Conservation (phyloP, 2,329 filamentous ascomycete species). For the Ophiostoma sp. region DNA sequence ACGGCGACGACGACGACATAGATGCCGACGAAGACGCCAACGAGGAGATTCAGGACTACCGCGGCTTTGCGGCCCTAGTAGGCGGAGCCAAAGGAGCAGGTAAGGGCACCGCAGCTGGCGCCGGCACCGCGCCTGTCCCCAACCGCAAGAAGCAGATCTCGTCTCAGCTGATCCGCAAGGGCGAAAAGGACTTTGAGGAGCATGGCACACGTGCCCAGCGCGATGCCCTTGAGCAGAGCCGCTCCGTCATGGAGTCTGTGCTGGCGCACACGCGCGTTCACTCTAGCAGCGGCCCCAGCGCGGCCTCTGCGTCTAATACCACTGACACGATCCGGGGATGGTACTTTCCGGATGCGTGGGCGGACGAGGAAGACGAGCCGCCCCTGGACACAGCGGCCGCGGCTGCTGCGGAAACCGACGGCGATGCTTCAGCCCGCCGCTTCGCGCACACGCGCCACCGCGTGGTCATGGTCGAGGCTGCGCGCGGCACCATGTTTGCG, state of each 20-base stretch:
- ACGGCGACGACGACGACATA: slow-evolving; percentile 28
- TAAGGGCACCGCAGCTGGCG: background rate
- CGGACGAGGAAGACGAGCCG: slow-evolving; percentile 24
- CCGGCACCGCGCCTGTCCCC: background rate
- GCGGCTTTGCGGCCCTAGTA: slow-evolving; percentile 54
- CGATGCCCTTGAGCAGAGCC: slow-evolving; percentile 69
- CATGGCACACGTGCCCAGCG: slow-evolving; percentile 82
- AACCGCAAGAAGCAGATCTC: slow-evolving; percentile 47
- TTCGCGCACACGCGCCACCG: slow-evolving; percentile 39
- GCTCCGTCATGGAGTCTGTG: slow-evolving; percentile 83
- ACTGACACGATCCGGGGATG: slow-evolving; percentile 63
- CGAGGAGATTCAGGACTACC: slow-evolving; percentile 73
- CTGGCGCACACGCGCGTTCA: slow-evolving; percentile 73
- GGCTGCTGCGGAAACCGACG: slow-evolving; percentile 10
- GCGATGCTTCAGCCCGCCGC: slow-evolving; percentile 20
- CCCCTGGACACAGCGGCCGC: background rate
- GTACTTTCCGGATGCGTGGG: slow-evolving; percentile 63
- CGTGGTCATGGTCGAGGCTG: slow-evolving; percentile 63
- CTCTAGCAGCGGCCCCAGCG: slow-evolving; percentile 35
- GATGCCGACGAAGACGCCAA: slow-evolving; percentile 27
- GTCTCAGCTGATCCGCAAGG: slow-evolving; percentile 71
- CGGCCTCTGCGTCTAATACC: background rate
- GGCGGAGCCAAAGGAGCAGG: background rate
- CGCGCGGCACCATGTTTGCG: slow-evolving; percentile 62
- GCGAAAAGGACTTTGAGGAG: slow-evolving; percentile 95